Percentiles rank a stretch among this genome's conserved stretches.
These are phyloP conservation scores for Aspergillus piperis DNA, from an alignment of 2,329 filamentous ascomycete genomes.

Conservation along the genomic window DNA sequence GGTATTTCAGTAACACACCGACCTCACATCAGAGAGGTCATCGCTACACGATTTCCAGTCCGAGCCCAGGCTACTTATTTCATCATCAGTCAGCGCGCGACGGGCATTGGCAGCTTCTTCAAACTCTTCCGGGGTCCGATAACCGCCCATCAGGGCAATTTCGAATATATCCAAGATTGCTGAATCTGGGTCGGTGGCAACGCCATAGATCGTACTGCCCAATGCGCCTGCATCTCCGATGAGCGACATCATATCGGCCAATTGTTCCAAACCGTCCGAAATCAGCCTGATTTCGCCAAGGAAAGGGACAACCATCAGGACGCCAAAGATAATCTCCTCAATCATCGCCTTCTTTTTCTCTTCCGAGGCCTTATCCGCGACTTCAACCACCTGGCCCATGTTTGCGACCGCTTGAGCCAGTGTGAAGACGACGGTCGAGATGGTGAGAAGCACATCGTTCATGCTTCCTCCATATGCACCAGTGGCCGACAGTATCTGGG, in stretches of 20 bases:
- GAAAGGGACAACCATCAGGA: not conserved
- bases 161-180: not conserved
- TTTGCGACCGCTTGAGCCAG: not conserved
- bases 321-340: conserved; percentile 4
- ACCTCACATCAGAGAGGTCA: not conserved
- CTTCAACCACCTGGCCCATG: not conserved
- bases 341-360: conserved; percentile 3
- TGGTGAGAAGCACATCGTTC: not conserved
- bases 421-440: conserved; percentile 4
- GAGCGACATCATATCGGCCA: conserved; percentile 8
- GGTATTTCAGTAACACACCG: not conserved
- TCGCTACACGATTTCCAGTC: conserved; percentile 3
- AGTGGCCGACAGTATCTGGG: not conserved
- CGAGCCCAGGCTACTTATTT: not conserved
- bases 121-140: not conserved
- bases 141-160: not conserved
- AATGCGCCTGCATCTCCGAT: not conserved
- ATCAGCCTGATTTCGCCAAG: not conserved
- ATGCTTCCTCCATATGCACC: conserved; percentile 1
- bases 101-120: conserved; percentile 5
- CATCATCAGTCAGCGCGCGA: not conserved
- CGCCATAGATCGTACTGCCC: conserved; percentile 1
- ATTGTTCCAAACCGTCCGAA: not conserved
- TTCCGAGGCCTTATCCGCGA: not conserved
- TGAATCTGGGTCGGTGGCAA: conserved; percentile 2